Base-by-base conservation (phyloP, 208 protist species). In the Acanthamoeba polyphaga region DNA sequence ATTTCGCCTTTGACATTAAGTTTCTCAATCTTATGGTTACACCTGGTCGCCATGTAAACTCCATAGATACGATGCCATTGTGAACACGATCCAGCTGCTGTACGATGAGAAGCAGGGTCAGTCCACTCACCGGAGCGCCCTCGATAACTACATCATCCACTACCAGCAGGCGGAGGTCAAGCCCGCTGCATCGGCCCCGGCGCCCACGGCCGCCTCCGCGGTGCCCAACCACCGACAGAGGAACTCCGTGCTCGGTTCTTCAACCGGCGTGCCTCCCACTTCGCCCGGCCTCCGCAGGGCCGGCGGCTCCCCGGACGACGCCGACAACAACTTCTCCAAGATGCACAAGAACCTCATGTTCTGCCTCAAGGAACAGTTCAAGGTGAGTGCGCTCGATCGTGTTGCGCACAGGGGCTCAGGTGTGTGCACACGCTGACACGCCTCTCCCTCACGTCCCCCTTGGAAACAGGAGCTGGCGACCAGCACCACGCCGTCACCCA, bases 301-400 rank as follows among this genome's bases (percentile, higher is more conserved):
- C 43, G 32, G 32, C 15, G n/a, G 87, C 68, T 29, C 29, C 1
- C 58, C 34, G 60, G 49, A 70, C 22, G 64, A 80, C 17, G 66
- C 43, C 34, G 87, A 94, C 13, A 94, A 46, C 55, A 87, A 76
- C 68, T 94, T 94, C 51, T 76, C 91, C 53, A 87, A 94, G 76
- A 94, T 94, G 68, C 91, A 94, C 46, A 94, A 87, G 27, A 94
- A 82, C 46, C 74, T 94, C 7, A 82, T 94, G 91, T 76, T 72
- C 34, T 80, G 91, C 74, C 62, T 94, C 24, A 82, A 46, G 55
- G 91, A 94, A 32, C 91, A 94, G 62, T 94, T 94, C 91, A 82
- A 87, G 38, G 58, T 58, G 8, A 43, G 72, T n/a, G 10, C 29
- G 29, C n/a, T 82, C 46, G 22, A 19, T 82, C 38, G 29, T 34